Percentiles rank a stretch among this genome's conserved stretches.
Evolutionary conservation across 495 filamentous ascomycete genomes (phyloP).

Genomic region (Wilcoxina mikolae): DNA sequence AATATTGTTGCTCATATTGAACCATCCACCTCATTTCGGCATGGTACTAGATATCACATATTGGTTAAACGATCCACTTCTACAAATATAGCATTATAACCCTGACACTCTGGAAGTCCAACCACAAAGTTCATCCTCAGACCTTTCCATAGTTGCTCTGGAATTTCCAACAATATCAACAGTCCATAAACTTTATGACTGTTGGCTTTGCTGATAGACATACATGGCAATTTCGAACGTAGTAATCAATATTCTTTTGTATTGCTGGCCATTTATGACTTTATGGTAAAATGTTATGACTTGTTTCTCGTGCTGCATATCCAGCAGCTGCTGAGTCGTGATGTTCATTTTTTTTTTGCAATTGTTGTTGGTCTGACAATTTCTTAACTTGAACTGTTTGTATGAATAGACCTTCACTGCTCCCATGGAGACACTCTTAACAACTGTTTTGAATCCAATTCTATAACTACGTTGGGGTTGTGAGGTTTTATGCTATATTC

Average conservation of each 20-base stretch:
- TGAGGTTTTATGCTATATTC: background rate
- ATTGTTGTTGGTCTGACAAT: background rate
- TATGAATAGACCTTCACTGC: too few relatives aligned
- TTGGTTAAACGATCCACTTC: conserved; percentile 23
- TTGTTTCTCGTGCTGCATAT: background rate
- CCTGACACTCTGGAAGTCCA: conserved; percentile 4
- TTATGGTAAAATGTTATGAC: background rate
- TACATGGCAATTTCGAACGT: conserved; percentile 3
- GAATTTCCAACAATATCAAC: conserved; percentile 16
- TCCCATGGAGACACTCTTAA: too few relatives aligned
- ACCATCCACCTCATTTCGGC: background rate
- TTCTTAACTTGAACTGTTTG: too few relatives aligned
- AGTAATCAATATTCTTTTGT: background rate
- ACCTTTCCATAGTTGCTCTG: conserved; percentile 15
- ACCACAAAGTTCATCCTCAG: conserved; percentile 28
- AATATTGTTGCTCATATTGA: conserved; percentile 2
- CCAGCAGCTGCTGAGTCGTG: background rate
- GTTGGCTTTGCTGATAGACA: conserved; percentile 4
- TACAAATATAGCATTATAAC: conserved; percentile 18
- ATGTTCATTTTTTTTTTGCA: background rate
- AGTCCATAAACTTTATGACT: conserved; percentile 9
- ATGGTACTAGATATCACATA: conserved; percentile 10
- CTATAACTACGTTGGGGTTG: background rate
- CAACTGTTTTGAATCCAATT: background rate
- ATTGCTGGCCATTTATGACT: conserved; percentile 6